phyloP scores from a whole-genome alignment of 2,329 filamentous ascomycete genomes.

The Claviceps humidiphila region DNA sequence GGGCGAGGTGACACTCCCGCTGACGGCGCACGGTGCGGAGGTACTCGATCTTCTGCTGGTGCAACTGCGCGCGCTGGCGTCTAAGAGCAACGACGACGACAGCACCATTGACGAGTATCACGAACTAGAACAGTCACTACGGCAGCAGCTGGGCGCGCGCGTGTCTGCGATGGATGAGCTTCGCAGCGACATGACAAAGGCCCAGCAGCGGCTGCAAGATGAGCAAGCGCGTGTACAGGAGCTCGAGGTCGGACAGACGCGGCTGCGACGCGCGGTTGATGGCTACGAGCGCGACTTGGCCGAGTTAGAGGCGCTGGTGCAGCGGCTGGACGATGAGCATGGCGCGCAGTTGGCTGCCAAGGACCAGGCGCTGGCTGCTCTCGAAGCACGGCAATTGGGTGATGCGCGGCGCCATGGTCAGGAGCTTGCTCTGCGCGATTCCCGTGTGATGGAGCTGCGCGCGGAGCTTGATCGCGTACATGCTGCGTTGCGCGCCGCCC shows the following conservation, averaged over 20 bases:
- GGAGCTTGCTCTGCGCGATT: slow-evolving; percentile 37
- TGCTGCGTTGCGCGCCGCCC: slow-evolving; percentile 30
- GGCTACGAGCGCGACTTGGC: slow-evolving; percentile 40
- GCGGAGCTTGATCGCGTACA: slow-evolving; percentile 35
- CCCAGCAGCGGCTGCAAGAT: slow-evolving; percentile 20
- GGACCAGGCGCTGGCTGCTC: slow-evolving; percentile 25
- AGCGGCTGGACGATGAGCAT: slow-evolving; percentile 26
- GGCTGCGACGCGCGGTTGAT: slow-evolving; percentile 37
- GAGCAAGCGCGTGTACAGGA: slow-evolving; percentile 29
- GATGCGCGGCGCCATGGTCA: slow-evolving; percentile 28
- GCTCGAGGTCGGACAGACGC: slow-evolving; percentile 34
- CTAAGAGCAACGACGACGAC: slow-evolving; percentile 34
- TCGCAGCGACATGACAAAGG: slow-evolving; percentile 25
- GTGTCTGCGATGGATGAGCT: slow-evolving; percentile 38
- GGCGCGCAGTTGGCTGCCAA: slow-evolving; percentile 17
- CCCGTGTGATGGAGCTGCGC: slow-evolving; percentile 33
- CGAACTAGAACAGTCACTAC: slow-evolving; percentile 39
- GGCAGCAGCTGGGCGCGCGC: slow-evolving; percentile 41
- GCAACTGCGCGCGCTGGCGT: slow-evolving; percentile 35
- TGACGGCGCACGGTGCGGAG: slow-evolving; percentile 38
- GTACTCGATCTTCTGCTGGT: slow-evolving; percentile 41
- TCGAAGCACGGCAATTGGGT: slow-evolving; percentile 30
- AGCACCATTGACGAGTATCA: slow-evolving; percentile 48
- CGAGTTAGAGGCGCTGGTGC: slow-evolving; percentile 39
- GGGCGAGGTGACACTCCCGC: slow-evolving; percentile 40